phyloP scores from a whole-genome alignment of 1,284 basidiomycete genomes.

The Papiliotrema terrestris region DNA sequence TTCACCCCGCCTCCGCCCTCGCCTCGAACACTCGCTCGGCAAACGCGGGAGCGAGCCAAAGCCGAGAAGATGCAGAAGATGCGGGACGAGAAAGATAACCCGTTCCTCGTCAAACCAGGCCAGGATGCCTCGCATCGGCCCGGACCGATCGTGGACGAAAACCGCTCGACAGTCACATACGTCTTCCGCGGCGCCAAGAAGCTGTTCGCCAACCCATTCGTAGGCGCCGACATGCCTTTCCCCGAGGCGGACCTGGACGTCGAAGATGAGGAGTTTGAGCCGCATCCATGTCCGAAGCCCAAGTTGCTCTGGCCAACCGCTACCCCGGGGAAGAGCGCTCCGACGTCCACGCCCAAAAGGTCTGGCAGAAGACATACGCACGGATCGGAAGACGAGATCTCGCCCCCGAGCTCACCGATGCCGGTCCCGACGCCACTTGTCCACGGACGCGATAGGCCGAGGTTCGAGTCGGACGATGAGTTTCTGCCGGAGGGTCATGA shows the following conservation, averaged over 20 bases:
- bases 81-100: slow-evolving; percentile 36
- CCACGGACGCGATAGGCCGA: background rate
- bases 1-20: slow-evolving; percentile 2
- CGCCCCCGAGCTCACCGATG: slow-evolving; percentile 6
- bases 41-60: slow-evolving; percentile 5
- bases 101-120: slow-evolving; percentile 37
- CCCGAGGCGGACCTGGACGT: slow-evolving; percentile 26
- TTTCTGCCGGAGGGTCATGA: slow-evolving; percentile 7
- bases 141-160: slow-evolving; percentile 19
- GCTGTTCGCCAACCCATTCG: slow-evolving; percentile 42
- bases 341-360: background rate
- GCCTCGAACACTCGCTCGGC: slow-evolving; percentile 1
- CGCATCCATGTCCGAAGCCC: slow-evolving; percentile 38
- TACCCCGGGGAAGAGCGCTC: slow-evolving; percentile 1
- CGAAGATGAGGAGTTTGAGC: slow-evolving; percentile 37
- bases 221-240: slow-evolving; percentile 12
- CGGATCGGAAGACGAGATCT: slow-evolving; percentile 2
- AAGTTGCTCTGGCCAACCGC: slow-evolving; percentile 37
- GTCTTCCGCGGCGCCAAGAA: slow-evolving; percentile 45
- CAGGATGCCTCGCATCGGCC: slow-evolving; percentile 15
- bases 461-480: slow-evolving; percentile 5
- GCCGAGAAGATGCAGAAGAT: slow-evolving; percentile 9
- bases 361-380: background rate
- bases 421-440: background rate
- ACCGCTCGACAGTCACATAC: slow-evolving; percentile 37